Evolutionary conservation across 2,329 filamentous ascomycete species (phyloP).

Genomic region (Monosporascus sp.): DNA sequence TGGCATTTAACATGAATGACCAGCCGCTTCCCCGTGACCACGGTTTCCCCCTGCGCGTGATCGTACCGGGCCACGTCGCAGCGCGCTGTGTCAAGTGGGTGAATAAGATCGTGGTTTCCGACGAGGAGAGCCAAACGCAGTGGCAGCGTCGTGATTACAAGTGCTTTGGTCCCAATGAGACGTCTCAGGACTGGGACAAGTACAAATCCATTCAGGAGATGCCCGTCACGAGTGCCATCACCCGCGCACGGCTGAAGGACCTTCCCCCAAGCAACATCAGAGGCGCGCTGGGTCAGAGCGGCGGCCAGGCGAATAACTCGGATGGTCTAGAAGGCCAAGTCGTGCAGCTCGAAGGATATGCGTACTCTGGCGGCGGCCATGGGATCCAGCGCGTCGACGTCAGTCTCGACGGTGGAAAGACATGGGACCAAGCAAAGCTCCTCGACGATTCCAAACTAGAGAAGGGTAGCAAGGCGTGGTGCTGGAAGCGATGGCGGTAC

Average conservation of each 20-base stretch:
- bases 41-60: conserved; percentile 56
- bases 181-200: conserved; percentile 54
- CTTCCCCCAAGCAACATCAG: conserved; percentile 5
- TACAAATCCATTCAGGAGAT: conserved; percentile 63
- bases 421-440: conserved; percentile 59
- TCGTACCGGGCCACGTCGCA: conserved; percentile 62
- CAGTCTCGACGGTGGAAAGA: conserved; percentile 55
- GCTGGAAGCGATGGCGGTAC: conserved; percentile 61
- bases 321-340: conserved; percentile 3
- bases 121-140: conserved; percentile 60
- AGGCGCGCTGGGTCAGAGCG: not conserved
- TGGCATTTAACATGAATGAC: conserved; percentile 65
- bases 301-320: conserved; percentile 1
- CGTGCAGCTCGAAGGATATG: conserved; percentile 52
- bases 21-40: conserved; percentile 57
- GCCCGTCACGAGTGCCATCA: conserved; percentile 63
- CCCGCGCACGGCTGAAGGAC: conserved; percentile 26
- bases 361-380: conserved; percentile 62
- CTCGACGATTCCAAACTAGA: conserved; percentile 39
- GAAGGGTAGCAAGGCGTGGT: conserved; percentile 47
- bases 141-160: conserved; percentile 67
- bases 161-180: conserved; percentile 59
- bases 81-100: conserved; percentile 67
- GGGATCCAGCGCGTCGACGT: conserved; percentile 63
- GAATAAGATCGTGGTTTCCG: conserved; percentile 55